Base-by-base conservation (phyloP, 805 yeast genomes). In the Lipomyces sp. region DNA sequence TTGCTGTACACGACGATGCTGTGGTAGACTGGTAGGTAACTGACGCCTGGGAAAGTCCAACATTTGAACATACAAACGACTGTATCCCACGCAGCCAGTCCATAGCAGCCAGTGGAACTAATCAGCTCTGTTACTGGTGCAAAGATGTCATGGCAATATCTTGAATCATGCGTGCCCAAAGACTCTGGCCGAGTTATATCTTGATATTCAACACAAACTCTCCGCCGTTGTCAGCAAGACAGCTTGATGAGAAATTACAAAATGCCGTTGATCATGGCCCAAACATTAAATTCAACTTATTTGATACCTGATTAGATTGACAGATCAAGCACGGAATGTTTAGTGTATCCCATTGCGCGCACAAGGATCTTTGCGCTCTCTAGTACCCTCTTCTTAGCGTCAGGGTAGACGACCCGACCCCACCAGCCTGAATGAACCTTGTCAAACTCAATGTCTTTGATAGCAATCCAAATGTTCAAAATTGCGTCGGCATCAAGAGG, bases 401-500 rank as follows among this genome's bases (percentile, higher is more conserved):
- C 50, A 5, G 66, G 64, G 34, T 59, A 42, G 3, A 64, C 69
- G 10, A 59, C 71, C 5, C 55, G 58, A 7, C 66, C 72, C 30
- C 64, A 39, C 73, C 73, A 70, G 8, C 69, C 71, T 35, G 64
- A 58, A 42, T 67, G 67, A 11, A 65, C 57, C 2, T 18, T 51
- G 7, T 62, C 59, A 57, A 69, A 63, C n/a, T 63, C 57, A 34
- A 70, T 33, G n/a, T 53, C 62, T 15, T 61, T 60, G n/a, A 70
- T 59, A 3, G 70, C 63, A 24, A 56, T 58, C 73, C 73, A 70
- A 10, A 70, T 70, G 6, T 34, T 51, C 37, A 24, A 57, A 29
- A 70, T 62, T 29, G 64, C 57, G 58, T 70, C 73, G 13, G 73
- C 67, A 34, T 33, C 50, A 2, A 70, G 66, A 2, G 73, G 73